Conservation (phyloP, 177 flowering plant species). For the Vitis hybrid region DNA sequence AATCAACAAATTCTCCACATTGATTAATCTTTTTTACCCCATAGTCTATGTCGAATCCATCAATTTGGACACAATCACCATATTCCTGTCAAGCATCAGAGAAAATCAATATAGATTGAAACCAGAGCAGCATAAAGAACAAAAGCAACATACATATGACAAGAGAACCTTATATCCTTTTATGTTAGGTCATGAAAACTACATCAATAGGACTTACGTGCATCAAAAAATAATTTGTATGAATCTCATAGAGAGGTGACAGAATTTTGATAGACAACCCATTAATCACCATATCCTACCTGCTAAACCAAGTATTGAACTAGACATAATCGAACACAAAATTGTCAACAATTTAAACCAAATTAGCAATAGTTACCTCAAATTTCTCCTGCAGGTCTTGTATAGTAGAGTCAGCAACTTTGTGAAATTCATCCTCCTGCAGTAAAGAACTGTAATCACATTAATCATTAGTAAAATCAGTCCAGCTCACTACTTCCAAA, state of each 20-base stretch:
- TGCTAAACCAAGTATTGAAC: neutral
- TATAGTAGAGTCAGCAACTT: conserved; percentile 74
- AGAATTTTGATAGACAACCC: no score
- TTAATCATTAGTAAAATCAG: conserved; percentile 21
- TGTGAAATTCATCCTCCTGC: conserved; percentile 82
- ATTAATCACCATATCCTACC: no score
- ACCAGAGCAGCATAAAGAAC: neutral
- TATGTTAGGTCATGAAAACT: no score
- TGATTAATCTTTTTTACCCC: conserved; percentile 55
- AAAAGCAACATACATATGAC: neutral
- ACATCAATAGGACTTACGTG: neutral
- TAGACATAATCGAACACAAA: neutral
- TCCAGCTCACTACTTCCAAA: neutral
- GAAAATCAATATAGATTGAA: neutral
- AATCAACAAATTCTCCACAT: neutral
- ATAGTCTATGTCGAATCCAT: conserved; percentile 90
- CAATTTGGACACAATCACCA: conserved; percentile 79
- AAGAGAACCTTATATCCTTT: no score
- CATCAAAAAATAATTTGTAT: no score
- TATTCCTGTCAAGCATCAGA: conserved; percentile 65
- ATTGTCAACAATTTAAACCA: neutral
- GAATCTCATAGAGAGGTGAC: no score
- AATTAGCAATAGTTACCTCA: conserved; percentile 48
- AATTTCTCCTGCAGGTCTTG: conserved; percentile 75
- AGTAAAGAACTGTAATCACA: conserved; percentile 58